Percentiles rank a stretch among this genome's conserved stretches.
Conservation (phyloP, 495 filamentous ascomycete species). For the Xylaria intraflava region DNA sequence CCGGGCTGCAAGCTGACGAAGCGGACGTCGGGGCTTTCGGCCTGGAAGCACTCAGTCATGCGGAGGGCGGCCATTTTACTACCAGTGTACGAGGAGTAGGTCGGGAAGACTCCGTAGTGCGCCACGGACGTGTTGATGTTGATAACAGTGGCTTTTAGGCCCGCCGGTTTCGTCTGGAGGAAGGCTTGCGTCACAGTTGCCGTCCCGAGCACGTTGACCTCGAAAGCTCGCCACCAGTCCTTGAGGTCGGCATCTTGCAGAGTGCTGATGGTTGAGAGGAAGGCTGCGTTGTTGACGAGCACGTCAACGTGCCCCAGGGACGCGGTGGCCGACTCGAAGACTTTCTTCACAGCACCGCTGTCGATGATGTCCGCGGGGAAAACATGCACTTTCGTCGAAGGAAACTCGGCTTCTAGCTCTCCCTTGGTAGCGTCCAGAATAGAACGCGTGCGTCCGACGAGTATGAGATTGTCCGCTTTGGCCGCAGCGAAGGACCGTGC, state of each 20-base stretch:
- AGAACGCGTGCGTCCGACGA: conserved; percentile 15
- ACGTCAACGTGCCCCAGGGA: neutral
- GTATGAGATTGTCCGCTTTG: conserved; percentile 24
- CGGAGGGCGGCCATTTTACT: neutral
- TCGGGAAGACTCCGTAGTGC: neutral
- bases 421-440: neutral
- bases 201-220: neutral
- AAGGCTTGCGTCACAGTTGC: neutral
- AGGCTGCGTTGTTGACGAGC: conserved; percentile 1
- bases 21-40: neutral
- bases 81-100: neutral
- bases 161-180: conserved; percentile 3
- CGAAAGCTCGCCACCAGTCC: conserved; percentile 3
- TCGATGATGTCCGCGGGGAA: neutral
- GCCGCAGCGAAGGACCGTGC: conserved; percentile 28
- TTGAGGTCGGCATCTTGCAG: neutral
- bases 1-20: conserved; percentile 3
- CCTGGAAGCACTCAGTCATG: neutral
- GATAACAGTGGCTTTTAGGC: conserved; percentile 18
- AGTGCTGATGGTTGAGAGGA: neutral
- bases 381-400: neutral
- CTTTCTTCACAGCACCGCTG: neutral
- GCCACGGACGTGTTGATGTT: neutral
- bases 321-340: neutral
- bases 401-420: conserved; percentile 3